Evolutionary conservation across 1,139 yeast species (phyloP).

Genomic region (Kodamaea plutei): DNA sequence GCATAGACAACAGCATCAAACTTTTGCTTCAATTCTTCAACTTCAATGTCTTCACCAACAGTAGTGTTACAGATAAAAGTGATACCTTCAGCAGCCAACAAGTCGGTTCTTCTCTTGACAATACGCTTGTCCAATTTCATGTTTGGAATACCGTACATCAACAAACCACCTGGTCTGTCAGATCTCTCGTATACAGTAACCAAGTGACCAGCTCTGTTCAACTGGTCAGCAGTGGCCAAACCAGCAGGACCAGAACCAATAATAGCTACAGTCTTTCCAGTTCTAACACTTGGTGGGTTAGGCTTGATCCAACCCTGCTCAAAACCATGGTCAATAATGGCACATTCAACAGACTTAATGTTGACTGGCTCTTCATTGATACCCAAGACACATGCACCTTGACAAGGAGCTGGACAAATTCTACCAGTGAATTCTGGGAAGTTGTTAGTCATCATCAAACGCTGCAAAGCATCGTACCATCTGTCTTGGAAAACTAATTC

Average conservation of each 20-base stretch:
- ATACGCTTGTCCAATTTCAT: slow-evolving; percentile 94
- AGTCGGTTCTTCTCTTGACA: slow-evolving; percentile 89
- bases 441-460: slow-evolving; percentile 92
- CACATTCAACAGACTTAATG: slow-evolving; percentile 92
- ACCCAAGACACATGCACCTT: slow-evolving; percentile 96
- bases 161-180: slow-evolving; percentile 93
- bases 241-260: slow-evolving; percentile 97
- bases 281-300: slow-evolving; percentile 69
- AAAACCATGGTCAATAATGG: slow-evolving; percentile 93
- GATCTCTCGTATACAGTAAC: slow-evolving; percentile 92
- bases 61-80: slow-evolving; percentile 71
- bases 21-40: slow-evolving; percentile 58
- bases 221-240: slow-evolving; percentile 92
- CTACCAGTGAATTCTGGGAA: slow-evolving; percentile 99
- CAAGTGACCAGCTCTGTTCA: slow-evolving; percentile 90
- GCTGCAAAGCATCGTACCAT: slow-evolving; percentile 92
- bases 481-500: slow-evolving; percentile 92
- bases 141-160: slow-evolving; percentile 99
- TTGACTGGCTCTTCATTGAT: slow-evolving; percentile 95
- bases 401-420: slow-evolving; percentile 99
- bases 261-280: slow-evolving; percentile 81
- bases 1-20: slow-evolving; percentile 87
- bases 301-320: slow-evolving; percentile 97
- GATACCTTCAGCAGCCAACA: slow-evolving; percentile 88
- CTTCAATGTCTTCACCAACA: slow-evolving; percentile 76